Base-by-base conservation (phyloP, 768 basidiomycete species). In the Erythrobasidium yunnanense region DNA sequence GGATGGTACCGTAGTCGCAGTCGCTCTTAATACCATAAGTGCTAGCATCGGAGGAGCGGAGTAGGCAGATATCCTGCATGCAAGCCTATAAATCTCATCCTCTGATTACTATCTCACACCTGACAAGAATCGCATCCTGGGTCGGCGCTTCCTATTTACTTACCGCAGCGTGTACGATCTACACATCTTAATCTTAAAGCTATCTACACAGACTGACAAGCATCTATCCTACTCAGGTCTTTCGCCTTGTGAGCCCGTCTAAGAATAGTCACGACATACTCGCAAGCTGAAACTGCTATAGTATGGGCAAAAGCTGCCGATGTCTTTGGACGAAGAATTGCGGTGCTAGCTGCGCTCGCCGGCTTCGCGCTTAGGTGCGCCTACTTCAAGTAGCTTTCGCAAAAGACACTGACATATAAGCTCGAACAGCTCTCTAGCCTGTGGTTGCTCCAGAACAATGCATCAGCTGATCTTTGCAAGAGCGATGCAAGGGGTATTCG, bases 71-170 rank as follows among this genome's bases (percentile, higher is more conserved):
- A 27, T 4, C 20, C n/a, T 30, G 5, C 33, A 2, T 20, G 23
- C 23, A 20, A 15, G n/a, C 17, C 55, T 7, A 47, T 11, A 6
- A 20, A 5, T 13, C 18, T 4, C 29, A 8, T 22, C 33, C 42
- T 5, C 38, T 46, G 45, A 46, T 6, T 15, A 6, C 6, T 58
- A n/a, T 58, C 13, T 13, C 5, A 18, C 11, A 11, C 3, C 33
- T 55, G 18, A 30, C 3, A 23, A 58, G 56, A 13, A 35, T 58
- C 38, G 34, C 42, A 27, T 45, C 38, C 56, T 58, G 56, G 56
- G 56, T 58, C 32, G 56, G 56, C 11, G 38, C 56, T 3, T 35
- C 56, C 7, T 58, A 42, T 30, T 45, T 58, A 7, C 56, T 58
- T 23, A 47, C 56, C 7, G n/a, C 33, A 6, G 56, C 56, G 6